phyloP scores from a whole-genome alignment of 2,329 filamentous ascomycete species.

The Cylindrodendrum hubeiense region DNA sequence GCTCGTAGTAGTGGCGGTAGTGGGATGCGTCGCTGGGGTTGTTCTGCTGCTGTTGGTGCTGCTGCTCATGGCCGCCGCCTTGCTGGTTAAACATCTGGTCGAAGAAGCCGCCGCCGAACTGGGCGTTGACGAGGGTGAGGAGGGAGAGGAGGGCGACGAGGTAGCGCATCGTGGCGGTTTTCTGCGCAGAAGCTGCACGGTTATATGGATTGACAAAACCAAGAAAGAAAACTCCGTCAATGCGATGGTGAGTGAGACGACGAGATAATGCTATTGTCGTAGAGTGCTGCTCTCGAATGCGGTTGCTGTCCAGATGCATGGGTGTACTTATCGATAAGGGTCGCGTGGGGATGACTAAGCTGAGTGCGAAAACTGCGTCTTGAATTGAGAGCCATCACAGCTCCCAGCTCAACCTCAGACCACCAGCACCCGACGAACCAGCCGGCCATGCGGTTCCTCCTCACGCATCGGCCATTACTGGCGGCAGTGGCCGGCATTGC shows the following conservation, averaged over 20 bases:
- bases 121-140: slow-evolving; percentile 73
- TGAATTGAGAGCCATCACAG: slow-evolving; percentile 30
- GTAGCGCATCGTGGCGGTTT: slow-evolving; percentile 46
- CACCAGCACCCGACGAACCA: slow-evolving; percentile 49
- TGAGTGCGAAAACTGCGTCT: slow-evolving; percentile 42
- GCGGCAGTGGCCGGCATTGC: slow-evolving; percentile 52
- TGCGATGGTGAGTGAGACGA: background rate
- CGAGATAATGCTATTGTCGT: slow-evolving; percentile 11
- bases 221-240: background rate
- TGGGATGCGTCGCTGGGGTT: slow-evolving; percentile 85
- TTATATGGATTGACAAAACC: background rate
- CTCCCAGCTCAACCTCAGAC: slow-evolving; percentile 45
- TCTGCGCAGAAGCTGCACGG: slow-evolving; percentile 11
- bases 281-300: background rate
- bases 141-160: slow-evolving; percentile 67
- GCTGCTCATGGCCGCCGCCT: slow-evolving; percentile 65
- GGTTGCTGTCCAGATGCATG: slow-evolving; percentile 41
- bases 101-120: slow-evolving; percentile 89
- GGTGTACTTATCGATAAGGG: slow-evolving; percentile 44
- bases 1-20: slow-evolving; percentile 80
- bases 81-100: slow-evolving; percentile 88
- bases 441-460: slow-evolving; percentile 60
- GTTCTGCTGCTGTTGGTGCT: slow-evolving; percentile 77
- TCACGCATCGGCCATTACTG: slow-evolving; percentile 60
- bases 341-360: slow-evolving; percentile 42